phyloP scores from a whole-genome alignment of 2,329 filamentous ascomycete species.

The Colletotrichum destructivum region DNA sequence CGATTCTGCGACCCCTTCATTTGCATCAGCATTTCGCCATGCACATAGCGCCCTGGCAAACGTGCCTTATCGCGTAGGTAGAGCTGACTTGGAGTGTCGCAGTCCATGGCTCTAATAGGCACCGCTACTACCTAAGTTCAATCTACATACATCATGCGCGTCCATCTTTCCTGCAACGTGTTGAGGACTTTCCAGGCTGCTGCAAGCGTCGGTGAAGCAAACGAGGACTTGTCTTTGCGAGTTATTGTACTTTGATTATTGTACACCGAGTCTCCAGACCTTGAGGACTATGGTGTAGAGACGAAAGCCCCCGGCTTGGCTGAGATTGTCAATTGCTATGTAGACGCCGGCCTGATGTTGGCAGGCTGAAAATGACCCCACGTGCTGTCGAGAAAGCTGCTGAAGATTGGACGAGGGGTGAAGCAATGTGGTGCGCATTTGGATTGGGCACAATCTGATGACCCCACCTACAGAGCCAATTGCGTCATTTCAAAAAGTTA shows the following conservation, averaged over 20 bases:
- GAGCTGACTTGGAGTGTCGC: neutral
- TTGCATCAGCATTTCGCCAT: constrained; percentile 5
- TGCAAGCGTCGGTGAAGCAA: neutral
- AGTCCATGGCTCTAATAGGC: neutral
- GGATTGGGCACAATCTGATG: neutral
- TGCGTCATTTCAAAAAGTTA: constrained; percentile 35
- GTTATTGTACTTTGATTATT: no score
- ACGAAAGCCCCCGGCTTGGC: neutral
- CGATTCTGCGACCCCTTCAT: neutral
- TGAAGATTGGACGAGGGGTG: constrained; percentile 15
- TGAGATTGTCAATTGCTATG: neutral
- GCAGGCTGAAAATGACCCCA: neutral
- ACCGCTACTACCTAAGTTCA: neutral
- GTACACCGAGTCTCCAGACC: no score
- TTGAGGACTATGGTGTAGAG: no score
- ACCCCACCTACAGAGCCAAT: constrained; percentile 32
- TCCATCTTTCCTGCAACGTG: neutral
- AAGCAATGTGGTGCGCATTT: neutral
- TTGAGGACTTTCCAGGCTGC: neutral
- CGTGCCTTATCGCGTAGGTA: neutral
- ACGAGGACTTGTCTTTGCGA: neutral
- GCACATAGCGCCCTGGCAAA: neutral
- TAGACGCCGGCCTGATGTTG: neutral
- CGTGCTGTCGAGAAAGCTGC: constrained; percentile 12
- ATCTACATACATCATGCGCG: neutral